phyloP scores from a whole-genome alignment of 2,329 filamentous ascomycete species.

The Pseudofabraea citricarpa region DNA sequence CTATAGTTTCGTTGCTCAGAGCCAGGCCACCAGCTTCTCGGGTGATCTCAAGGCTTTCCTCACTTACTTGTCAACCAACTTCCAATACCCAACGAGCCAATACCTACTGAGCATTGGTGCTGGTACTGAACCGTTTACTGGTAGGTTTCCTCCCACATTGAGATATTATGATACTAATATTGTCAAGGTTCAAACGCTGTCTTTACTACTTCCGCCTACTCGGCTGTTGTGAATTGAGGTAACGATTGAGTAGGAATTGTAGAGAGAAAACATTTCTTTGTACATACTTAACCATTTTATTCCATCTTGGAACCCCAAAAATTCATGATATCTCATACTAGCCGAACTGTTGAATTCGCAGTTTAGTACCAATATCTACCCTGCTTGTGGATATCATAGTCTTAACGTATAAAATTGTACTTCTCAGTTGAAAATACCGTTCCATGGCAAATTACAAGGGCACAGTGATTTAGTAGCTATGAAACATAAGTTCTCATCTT shows the following conservation, averaged over 20 bases:
- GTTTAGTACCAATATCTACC: no score
- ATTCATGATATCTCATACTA: no score
- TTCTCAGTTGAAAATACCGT: no score
- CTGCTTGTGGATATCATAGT: no score
- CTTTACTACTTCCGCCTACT: constrained; percentile 35
- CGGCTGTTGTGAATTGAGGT: background rate
- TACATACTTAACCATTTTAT: background rate
- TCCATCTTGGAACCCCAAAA: no score
- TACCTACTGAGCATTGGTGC: constrained; percentile 48
- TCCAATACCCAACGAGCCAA: constrained; percentile 44
- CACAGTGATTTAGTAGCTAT: no score
- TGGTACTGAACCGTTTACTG: constrained; percentile 53
- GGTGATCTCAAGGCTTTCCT: constrained; percentile 55
- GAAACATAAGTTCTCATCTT: no score
- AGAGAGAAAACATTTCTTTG: constrained; percentile 32
- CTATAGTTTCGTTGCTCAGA: constrained; percentile 51
- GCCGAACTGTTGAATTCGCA: no score
- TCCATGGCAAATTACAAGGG: no score
- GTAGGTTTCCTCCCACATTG: no score
- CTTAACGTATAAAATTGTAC: no score
- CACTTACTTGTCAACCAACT: constrained; percentile 44
- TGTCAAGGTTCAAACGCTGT: constrained; percentile 36
- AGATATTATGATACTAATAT: no score
- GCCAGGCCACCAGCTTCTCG: constrained; percentile 44
- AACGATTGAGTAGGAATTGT: constrained; percentile 20